Evolutionary conservation across 257 asterid species (phyloP), one percentile per base, ranked within the genome.

Genomic region (Solanum habrochaites): DNA sequence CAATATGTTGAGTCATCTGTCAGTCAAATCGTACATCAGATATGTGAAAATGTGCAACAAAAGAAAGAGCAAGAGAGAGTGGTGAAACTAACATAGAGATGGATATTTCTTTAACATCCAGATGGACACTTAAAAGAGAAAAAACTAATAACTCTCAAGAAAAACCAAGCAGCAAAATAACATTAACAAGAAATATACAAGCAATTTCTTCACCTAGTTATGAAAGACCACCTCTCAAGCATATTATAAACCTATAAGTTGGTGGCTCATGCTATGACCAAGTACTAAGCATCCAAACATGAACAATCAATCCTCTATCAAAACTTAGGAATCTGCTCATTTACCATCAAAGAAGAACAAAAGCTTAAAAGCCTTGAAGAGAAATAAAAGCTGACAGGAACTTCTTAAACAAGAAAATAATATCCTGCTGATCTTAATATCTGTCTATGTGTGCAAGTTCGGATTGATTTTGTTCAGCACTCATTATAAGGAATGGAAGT

Each of bases 1-100:
- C 86, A 89, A 78, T 45, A 85, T 49, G 88, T 52, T 82, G 47
- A 83, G 42, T 82, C 56, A 75, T 87, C 52, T 71, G 80, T 82
- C 78, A 89, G 89, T 86, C 82, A 45, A 77, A 40, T 39, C 73
- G 81, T 66, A 37, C 4, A 82, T 18, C 67, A 87, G 27, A 47
- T 47, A 27, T 49, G 83, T 29, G 40, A 25, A 23, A 11, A 37
- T 11, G 18, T 11, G 78, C 25, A 35, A 39, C 69, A 43, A 43
- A 37, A 45, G 87, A 45, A 85, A 85, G 66, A 43, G 9, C n/a
- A 23, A 45, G 70, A 45, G 35, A 58, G 35, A 58, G 70, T 23
- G 29, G 11, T 45, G 47, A 49, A 27, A 27, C 18, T 60, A 40
- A 25, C 40, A 70, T 43, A 70, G 67, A 70, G 49, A 85, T 85